Conservation (phyloP, 768 basidiomycete genomes). For the Ramaria rubella region DNA sequence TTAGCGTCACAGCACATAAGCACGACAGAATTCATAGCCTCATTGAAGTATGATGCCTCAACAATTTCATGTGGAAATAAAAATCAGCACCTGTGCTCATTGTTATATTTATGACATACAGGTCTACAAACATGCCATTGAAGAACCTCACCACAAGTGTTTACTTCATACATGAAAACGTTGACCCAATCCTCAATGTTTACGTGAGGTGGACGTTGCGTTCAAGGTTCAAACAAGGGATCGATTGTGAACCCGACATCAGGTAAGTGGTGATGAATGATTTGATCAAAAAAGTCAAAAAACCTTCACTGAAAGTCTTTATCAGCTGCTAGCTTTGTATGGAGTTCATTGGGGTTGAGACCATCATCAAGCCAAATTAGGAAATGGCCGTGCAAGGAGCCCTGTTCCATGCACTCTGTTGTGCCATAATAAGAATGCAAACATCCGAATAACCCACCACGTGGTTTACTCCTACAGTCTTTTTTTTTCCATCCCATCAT, state of each 20-base stretch:
- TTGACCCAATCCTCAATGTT: slow-evolving; percentile 11
- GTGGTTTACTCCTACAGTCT: not conserved
- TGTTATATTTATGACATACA: slow-evolving; percentile 28
- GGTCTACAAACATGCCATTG: slow-evolving; percentile 18
- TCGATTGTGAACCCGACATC: slow-evolving; percentile 17
- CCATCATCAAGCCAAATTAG: slow-evolving; percentile 25
- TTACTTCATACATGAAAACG: slow-evolving; percentile 15
- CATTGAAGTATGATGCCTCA: slow-evolving; percentile 24
- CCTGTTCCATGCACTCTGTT: slow-evolving; percentile 22
- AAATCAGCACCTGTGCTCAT: slow-evolving; percentile 25
- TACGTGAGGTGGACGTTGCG: slow-evolving; percentile 19
- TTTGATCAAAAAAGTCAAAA: slow-evolving; percentile 28
- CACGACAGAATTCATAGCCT: slow-evolving; percentile 25
- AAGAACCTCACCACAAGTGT: slow-evolving; percentile 18
- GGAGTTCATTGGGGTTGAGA: slow-evolving; percentile 27
- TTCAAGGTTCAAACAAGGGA: slow-evolving; percentile 19
- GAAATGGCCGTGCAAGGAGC: slow-evolving; percentile 28
- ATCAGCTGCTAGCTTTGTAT: slow-evolving; percentile 17
- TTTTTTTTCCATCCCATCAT: slow-evolving; percentile 26
- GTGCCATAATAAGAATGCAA: slow-evolving; percentile 26
- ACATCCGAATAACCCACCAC: slow-evolving; percentile 27
- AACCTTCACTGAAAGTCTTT: slow-evolving; percentile 18
- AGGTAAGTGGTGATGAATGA: slow-evolving; percentile 27
- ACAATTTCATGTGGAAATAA: slow-evolving; percentile 29
- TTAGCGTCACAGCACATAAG: slow-evolving; percentile 23